Conservation (phyloP, 108 stramenopile species). For the Skeletonema menzelii region DNA sequence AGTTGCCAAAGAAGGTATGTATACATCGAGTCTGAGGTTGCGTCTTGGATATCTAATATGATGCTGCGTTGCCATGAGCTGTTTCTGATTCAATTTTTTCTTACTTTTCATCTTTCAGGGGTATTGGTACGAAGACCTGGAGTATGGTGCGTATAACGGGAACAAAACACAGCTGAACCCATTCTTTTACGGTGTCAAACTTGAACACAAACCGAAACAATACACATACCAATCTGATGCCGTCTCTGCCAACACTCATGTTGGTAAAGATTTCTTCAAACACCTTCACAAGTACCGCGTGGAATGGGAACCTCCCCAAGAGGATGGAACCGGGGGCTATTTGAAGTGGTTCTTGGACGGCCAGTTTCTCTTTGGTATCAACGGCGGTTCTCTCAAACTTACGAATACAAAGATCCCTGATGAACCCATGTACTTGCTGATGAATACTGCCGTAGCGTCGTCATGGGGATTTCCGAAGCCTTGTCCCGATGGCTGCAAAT, state of each 20-base stretch:
- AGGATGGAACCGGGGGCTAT: constrained; percentile 67
- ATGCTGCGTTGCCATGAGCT: neutral
- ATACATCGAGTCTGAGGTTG: neutral
- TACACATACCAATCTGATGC: constrained; percentile 89
- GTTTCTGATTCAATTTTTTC: constrained; percentile 4
- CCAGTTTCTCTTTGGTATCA: constrained; percentile 64
- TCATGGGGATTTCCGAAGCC: constrained; percentile 88
- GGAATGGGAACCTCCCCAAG: constrained; percentile 88
- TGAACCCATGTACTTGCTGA: constrained; percentile 89
- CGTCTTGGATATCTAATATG: neutral
- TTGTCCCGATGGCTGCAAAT: constrained; percentile 78
- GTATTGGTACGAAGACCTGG: constrained; percentile 80
- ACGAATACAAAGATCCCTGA: constrained; percentile 82
- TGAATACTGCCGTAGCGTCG: constrained; percentile 84
- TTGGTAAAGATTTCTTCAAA: constrained; percentile 66
- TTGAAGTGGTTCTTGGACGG: constrained; percentile 82
- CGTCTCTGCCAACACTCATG: constrained; percentile 76
- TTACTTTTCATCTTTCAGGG: constrained; percentile 35
- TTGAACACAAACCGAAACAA: constrained; percentile 69
- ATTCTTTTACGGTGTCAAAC: constrained; percentile 88
- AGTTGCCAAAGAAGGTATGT: constrained; percentile 41
- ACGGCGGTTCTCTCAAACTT: constrained; percentile 56
- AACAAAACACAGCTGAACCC: constrained; percentile 78
- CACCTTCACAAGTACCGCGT: constrained; percentile 73
- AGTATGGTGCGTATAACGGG: constrained; percentile 61